phyloP scores from a whole-genome alignment of 768 basidiomycete species.

The Macrolepiota albuminosa region DNA sequence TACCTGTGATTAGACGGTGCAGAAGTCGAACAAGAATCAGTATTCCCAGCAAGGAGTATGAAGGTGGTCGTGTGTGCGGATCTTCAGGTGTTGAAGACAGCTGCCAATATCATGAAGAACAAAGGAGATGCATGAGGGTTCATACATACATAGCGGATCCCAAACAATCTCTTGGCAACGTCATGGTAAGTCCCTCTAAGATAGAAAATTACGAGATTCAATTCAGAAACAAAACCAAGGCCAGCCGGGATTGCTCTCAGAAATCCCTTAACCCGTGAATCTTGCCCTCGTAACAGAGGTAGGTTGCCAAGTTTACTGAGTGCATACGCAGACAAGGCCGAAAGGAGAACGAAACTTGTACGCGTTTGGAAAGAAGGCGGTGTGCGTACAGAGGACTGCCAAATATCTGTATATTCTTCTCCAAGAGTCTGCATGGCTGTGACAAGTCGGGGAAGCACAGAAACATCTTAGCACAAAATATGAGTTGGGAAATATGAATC shows the following conservation, averaged over 20 bases:
- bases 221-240: constrained; percentile 57
- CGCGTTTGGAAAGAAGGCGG: constrained; percentile 45
- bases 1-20: constrained; percentile 50
- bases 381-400: constrained; percentile 42
- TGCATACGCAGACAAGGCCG: constrained; percentile 60
- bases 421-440: constrained; percentile 78
- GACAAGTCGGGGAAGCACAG: neutral
- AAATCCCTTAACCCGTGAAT: constrained; percentile 29
- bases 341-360: constrained; percentile 56
- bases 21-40: constrained; percentile 61
- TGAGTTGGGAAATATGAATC: neutral
- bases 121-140: neutral
- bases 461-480: neutral
- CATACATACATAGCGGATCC: constrained; percentile 58
- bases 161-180: constrained; percentile 58
- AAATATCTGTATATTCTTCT: constrained; percentile 88
- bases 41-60: constrained; percentile 81
- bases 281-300: constrained; percentile 29
- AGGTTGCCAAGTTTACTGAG: constrained; percentile 44
- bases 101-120: constrained; percentile 29
- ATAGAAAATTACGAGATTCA: constrained; percentile 81
- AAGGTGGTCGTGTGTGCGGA: constrained; percentile 71
- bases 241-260: constrained; percentile 40
- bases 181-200: constrained; percentile 77
- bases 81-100: constrained; percentile 69